Base-by-base conservation (phyloP, 2,329 filamentous ascomycete species). In the Ilyonectria robusta region DNA sequence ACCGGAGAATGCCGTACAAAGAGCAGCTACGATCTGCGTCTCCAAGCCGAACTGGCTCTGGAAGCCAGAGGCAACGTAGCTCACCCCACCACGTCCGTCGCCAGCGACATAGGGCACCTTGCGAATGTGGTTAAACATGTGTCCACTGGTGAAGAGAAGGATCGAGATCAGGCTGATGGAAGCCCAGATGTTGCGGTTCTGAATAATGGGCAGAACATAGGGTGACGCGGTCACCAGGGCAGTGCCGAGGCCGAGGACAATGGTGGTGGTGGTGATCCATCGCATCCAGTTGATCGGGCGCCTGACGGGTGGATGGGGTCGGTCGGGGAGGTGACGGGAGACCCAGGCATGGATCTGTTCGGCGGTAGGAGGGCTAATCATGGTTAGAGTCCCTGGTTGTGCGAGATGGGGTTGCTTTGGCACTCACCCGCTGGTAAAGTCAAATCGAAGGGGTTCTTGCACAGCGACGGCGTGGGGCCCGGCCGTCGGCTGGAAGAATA, bases 81-180 rank as follows among this genome's bases (percentile, higher is more conserved):
- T 93, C 69, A 99, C 89, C 6, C 94, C 94, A 19, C 96, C 96
- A 61, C 88, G 90, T 42, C 94, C 94, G 78, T 98, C 91, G 47
- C 92, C 93, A 47, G 91, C 87, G 35, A 98, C 94, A 76, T 99
- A 99, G 3, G 96, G 96, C 3, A 97, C 94, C 80, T 96, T 95
- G 75, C 97, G 90, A 78, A 99, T 99, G 78, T 98, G 95, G 82
- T 98, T 99, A 88, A 97, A 99, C 97, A 99, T 99, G 83, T 98
- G 95, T 44, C 96, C 97, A 75, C 93, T 96, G 53, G 93, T 98
- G 83, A 98, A 99, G 65, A 98, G 86, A 47, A 99, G 88, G 70
- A 99, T 95, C 15, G 91, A 87, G 76, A 98, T 94, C 73, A 99
- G 85, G 81, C 93, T 97, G 76, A 97, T 82, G 23, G 93, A 94